Evolutionary conservation across 768 basidiomycete species (phyloP).

Genomic region (Russula lepida): DNA sequence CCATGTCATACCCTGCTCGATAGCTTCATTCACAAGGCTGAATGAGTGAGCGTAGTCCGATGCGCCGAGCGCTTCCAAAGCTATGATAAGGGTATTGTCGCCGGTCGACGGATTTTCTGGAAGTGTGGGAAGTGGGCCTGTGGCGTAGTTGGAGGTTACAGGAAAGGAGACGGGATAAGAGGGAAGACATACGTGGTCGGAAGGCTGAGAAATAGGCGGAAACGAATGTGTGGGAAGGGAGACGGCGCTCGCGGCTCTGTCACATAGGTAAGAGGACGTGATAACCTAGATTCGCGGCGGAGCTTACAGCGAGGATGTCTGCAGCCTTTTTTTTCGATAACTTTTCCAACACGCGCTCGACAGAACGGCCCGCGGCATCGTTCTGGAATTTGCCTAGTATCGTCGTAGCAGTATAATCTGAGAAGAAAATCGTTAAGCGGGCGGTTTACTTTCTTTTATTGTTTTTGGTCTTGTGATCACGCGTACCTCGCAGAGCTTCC

Average conservation of each 20-base stretch:
- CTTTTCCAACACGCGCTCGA: conserved; percentile 89
- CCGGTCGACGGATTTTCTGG: conserved; percentile 72
- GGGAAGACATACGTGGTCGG: conserved; percentile 59
- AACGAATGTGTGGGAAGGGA: conserved; percentile 88
- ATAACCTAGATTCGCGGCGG: background rate
- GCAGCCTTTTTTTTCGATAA: conserved; percentile 64
- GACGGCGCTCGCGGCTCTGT: conserved; percentile 65
- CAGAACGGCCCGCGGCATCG: conserved; percentile 62
- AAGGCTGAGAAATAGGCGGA: conserved; percentile 96
- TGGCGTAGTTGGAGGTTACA: background rate
- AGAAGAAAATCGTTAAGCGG: background rate
- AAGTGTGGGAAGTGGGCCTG: conserved; percentile 60
- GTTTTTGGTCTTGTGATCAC: background rate
- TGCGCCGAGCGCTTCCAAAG: conserved; percentile 76
- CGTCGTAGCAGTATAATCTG: conserved; percentile 94
- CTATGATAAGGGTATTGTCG: conserved; percentile 74
- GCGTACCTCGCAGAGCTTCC: conserved; percentile 71
- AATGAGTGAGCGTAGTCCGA: conserved; percentile 78
- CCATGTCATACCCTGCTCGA: conserved; percentile 80
- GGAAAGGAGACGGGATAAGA: conserved; percentile 3
- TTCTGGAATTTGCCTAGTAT: conserved; percentile 93
- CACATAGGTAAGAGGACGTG: background rate
- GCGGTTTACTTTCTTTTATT: background rate
- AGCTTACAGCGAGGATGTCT: conserved; percentile 58
- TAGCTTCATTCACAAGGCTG: conserved; percentile 71